Evolutionary conservation across 164 flowering plant species (phyloP), one percentile per base, ranked within the genome.

Genomic region (Berberis thunbergii): DNA sequence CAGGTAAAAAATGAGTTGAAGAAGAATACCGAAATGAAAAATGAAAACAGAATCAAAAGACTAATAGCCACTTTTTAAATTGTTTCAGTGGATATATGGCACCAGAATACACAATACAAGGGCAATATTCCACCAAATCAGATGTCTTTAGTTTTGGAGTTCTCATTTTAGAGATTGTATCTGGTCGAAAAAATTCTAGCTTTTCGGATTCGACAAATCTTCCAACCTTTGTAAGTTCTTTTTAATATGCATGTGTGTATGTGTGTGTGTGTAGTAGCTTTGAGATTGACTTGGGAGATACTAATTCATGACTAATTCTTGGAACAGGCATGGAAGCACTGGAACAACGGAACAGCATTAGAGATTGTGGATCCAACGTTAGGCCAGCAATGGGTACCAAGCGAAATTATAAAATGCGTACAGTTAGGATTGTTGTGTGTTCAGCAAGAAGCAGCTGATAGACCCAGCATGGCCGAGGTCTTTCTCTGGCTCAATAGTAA

Each of bases 381-480:
- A 39, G n/a, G 45, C 0, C 63, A 41, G 2, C 40, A 12, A 52
- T 52, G 13, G 10, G 54, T 7, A 1, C 4, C n/a, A 52, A 52
- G n/a, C n/a, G 80, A 77, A 69, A 67, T 61, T 1, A 1, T 64
- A 50, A 49, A 64, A 64, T 77, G 80, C 73, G 67, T 77, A 39
- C 80, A 74, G 8, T 60, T 72, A 39, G 75, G 67, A 2, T 50
- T 77, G 4, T 43, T 74, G 26, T 71, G 75, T 48, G 73, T 74
- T 49, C 75, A 77, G 53, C 73, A 74, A 46, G 67, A 65, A 38
- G 43, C 49, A 6, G 54, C 38, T 7, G 64, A 54, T 11, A 66
- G 73, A 48, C 77, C 77, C 4, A 74, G 69, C 4, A 74, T 77
- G 80, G 57, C 75, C 11, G 39, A 67, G 0, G 67, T 77, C 3